A percentile compares a stretch with the other conserved stretches of the same genome.
phyloP scores from a whole-genome alignment of 2,329 filamentous ascomycete species.

The Amauroascus verrucosus region DNA sequence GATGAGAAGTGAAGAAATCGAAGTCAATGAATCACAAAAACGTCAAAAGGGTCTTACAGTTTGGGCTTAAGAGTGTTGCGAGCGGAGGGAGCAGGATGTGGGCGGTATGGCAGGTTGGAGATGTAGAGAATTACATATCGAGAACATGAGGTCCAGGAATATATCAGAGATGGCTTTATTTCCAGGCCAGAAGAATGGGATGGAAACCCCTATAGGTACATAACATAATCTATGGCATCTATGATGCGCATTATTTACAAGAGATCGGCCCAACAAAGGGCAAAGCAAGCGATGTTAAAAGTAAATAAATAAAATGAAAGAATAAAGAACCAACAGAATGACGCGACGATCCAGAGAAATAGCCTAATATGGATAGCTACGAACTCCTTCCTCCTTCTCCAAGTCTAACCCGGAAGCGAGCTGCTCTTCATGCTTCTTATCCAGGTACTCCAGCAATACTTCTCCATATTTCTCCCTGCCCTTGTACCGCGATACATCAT shows the following conservation, averaged over 20 bases:
- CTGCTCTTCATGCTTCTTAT: conserved; percentile 64
- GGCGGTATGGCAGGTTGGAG: too few species aligned
- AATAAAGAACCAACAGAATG: too few species aligned
- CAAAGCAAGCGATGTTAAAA: background rate
- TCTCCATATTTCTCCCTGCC: conserved; percentile 63
- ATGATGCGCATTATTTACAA: background rate
- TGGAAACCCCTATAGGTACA: too few species aligned
- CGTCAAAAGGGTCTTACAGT: background rate
- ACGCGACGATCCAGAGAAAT: background rate
- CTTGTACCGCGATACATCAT: conserved; percentile 67
- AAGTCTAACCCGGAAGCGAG: conserved; percentile 55
- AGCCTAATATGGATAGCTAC: conserved; percentile 51
- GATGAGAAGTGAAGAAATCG: background rate
- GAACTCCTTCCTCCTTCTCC: conserved; percentile 49
- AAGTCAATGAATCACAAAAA: background rate
- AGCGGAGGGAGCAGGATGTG: too few species aligned
- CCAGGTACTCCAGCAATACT: conserved; percentile 65
- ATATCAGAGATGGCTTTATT: too few species aligned
- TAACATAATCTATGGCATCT: too few species aligned
- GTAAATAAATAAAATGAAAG: too few species aligned
- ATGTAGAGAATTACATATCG: too few species aligned
- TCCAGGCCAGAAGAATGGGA: too few species aligned
- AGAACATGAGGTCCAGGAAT: too few species aligned
- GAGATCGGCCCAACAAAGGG: background rate
- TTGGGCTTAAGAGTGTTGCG: background rate